phyloP scores from a whole-genome alignment of 768 basidiomycete species.

The Chalciporus pseudorubinellus region DNA sequence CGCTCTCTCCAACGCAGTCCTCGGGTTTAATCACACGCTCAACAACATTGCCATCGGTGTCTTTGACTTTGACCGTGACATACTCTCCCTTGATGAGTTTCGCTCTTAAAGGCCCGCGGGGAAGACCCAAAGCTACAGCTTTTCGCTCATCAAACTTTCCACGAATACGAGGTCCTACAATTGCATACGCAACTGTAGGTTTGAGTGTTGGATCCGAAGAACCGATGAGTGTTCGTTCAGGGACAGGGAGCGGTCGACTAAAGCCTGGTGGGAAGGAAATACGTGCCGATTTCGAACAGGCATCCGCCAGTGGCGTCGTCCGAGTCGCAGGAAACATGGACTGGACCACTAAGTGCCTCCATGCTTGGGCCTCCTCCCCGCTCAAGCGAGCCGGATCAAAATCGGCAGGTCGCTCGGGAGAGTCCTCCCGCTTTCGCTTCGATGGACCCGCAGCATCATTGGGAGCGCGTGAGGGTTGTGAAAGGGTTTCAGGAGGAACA shows the following conservation, averaged over 20 bases:
- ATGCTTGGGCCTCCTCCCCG: constrained; percentile 50
- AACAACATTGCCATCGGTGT: constrained; percentile 41
- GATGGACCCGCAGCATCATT: neutral
- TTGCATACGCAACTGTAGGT: constrained; percentile 47
- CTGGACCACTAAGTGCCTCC: constrained; percentile 49
- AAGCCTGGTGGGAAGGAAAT: constrained; percentile 16
- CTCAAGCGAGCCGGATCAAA: constrained; percentile 35
- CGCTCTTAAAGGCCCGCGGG: constrained; percentile 54
- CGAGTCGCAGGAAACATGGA: constrained; percentile 60
- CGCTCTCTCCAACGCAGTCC: too few species aligned
- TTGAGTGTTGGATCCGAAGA: constrained; percentile 17
- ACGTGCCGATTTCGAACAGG: constrained; percentile 8
- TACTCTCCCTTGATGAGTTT: constrained; percentile 62
- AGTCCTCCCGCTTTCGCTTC: constrained; percentile 47
- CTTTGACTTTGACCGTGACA: constrained; percentile 54
- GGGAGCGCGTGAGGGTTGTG: neutral
- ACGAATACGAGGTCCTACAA: constrained; percentile 52
- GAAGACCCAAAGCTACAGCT: constrained; percentile 64
- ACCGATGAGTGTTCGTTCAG: constrained; percentile 20
- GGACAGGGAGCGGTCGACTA: constrained; percentile 19
- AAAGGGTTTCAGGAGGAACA: constrained; percentile 22
- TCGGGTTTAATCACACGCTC: too few species aligned
- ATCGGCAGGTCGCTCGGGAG: constrained; percentile 35
- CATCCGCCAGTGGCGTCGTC: constrained; percentile 3
- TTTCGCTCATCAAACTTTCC: constrained; percentile 72